Evolutionary conservation across 164 flowering plant genomes (phyloP).

Genomic region (Brasenia schreberi): DNA sequence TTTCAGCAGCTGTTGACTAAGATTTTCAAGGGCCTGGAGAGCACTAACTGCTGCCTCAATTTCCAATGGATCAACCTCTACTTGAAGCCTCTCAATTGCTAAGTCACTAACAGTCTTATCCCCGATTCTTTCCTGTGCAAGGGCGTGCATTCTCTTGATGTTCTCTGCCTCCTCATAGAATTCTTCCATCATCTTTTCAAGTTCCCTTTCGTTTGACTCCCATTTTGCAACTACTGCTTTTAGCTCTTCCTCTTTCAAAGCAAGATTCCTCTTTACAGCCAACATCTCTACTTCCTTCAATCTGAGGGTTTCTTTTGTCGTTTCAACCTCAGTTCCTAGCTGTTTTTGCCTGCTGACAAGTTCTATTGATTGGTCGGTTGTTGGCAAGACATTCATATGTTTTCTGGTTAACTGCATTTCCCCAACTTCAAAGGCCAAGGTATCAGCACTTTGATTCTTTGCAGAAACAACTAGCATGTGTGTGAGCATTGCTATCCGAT

Average conservation of each 20-base stretch:
- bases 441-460: slow-evolving; percentile 17
- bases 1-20: slow-evolving; percentile 51
- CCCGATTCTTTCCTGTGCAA: slow-evolving; percentile 49
- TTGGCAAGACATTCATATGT: neutral
- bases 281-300: slow-evolving; percentile 56
- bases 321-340: slow-evolving; percentile 50
- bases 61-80: slow-evolving; percentile 71
- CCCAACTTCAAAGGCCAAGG: neutral
- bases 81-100: slow-evolving; percentile 66
- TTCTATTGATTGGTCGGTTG: slow-evolving; percentile 13
- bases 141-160: slow-evolving; percentile 34
- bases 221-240: slow-evolving; percentile 27
- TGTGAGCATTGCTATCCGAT: slow-evolving; percentile 50
- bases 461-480: slow-evolving; percentile 34
- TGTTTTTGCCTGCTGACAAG: slow-evolving; percentile 26
- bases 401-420: neutral
- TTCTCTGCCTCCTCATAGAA: slow-evolving; percentile 29
- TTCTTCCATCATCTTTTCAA: slow-evolving; percentile 34
- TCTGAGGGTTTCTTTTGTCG: slow-evolving; percentile 42
- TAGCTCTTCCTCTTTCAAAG: slow-evolving; percentile 61
- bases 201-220: slow-evolving; percentile 42
- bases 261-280: slow-evolving; percentile 44
- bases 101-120: slow-evolving; percentile 45
- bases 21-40: slow-evolving; percentile 42
- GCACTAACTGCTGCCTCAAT: slow-evolving; percentile 76